Conservation (phyloP, 202 grass and related monocot species). For the Panicum hallii region DNA sequence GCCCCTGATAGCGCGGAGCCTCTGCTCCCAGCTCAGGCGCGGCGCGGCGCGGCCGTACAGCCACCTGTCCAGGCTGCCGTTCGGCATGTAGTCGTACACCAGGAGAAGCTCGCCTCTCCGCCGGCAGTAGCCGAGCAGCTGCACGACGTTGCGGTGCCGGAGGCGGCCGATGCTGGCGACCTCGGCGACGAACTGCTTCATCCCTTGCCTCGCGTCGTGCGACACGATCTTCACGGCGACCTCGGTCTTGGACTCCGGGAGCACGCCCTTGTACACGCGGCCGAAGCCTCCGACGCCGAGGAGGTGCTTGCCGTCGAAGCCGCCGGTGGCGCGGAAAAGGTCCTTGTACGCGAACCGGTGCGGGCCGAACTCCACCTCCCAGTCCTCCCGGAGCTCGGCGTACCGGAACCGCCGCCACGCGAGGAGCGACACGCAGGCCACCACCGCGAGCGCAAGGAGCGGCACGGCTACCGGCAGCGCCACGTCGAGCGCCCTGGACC, state of each 20-base stretch:
- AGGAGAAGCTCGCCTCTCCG: slow-evolving; percentile 67
- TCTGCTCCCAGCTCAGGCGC: slow-evolving; percentile 52
- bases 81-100: slow-evolving; percentile 82
- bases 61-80: slow-evolving; percentile 67
- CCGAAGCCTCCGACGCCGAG: slow-evolving; percentile 75
- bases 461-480: slow-evolving; percentile 20
- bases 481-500: slow-evolving; percentile 24
- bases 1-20: slow-evolving; percentile 53
- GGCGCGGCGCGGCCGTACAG: slow-evolving; percentile 39
- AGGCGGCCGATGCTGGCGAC: slow-evolving; percentile 63
- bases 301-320: slow-evolving; percentile 64
- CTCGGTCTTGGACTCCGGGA: slow-evolving; percentile 52
- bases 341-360: slow-evolving; percentile 71
- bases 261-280: slow-evolving; percentile 73
- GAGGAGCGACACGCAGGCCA: slow-evolving; percentile 30
- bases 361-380: slow-evolving; percentile 68
- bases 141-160: slow-evolving; percentile 73
- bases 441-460: slow-evolving; percentile 13
- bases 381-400: slow-evolving; percentile 64
- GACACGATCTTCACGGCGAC: slow-evolving; percentile 72
- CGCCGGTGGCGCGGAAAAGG: slow-evolving; percentile 59
- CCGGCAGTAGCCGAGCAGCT: slow-evolving; percentile 75
- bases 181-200: slow-evolving; percentile 71
- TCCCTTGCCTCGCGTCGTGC: slow-evolving; percentile 56
- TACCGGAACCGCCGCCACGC: slow-evolving; percentile 53